A percentile compares a stretch with the other conserved stretches of the same genome.
Conservation (phyloP, 2,329 filamentous ascomycete species). For the Colletotrichum costaricense region DNA sequence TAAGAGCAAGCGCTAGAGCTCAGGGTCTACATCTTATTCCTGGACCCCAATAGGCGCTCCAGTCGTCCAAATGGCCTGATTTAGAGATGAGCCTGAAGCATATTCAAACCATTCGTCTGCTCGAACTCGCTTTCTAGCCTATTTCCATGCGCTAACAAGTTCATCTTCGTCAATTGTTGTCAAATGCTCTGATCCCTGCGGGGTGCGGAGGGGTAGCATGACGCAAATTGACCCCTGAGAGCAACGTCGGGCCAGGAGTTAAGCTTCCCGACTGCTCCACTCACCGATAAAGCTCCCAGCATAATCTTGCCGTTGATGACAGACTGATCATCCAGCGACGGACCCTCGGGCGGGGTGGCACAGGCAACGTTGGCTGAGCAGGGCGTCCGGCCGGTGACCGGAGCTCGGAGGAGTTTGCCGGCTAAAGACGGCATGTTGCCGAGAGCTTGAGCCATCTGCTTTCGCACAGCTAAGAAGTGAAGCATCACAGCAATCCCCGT, state of each 20-base stretch:
- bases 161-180: not conserved
- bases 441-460: not conserved
- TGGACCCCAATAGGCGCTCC: too few species aligned
- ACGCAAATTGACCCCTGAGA: not conserved
- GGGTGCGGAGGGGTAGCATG: not conserved
- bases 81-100: not conserved
- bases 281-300: not conserved
- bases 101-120: not conserved
- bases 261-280: not conserved
- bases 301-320: not conserved
- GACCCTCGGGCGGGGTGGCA: not conserved
- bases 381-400: not conserved
- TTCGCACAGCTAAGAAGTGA: not conserved
- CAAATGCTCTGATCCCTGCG: not conserved
- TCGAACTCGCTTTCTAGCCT: not conserved
- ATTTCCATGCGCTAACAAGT: not conserved
- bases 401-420: not conserved
- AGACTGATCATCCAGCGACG: too few species aligned
- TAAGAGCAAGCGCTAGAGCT: not conserved
- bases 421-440: not conserved
- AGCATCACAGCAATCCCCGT: not conserved
- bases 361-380: too few species aligned
- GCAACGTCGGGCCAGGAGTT: not conserved
- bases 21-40: not conserved
- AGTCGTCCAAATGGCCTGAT: too few species aligned